Evolutionary conservation across 2,329 filamentous ascomycete genomes (phyloP).

Genomic region (Coniochaeta sp.): DNA sequence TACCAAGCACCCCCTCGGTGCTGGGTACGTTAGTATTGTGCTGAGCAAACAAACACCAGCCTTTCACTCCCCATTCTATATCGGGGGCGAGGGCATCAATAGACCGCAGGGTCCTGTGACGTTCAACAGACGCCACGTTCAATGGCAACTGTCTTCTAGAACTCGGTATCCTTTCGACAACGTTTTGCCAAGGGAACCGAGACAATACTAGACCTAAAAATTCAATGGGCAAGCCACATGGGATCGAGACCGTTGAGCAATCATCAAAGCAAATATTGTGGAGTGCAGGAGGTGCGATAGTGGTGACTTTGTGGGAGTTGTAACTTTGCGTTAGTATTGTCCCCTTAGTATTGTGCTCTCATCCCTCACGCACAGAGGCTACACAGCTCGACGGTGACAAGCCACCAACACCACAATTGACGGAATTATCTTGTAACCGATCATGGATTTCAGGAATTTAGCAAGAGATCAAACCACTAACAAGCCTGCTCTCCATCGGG

Average conservation of each 20-base stretch:
- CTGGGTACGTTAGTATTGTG: conserved; percentile 6
- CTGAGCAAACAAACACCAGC: neutral
- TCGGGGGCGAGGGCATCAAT: neutral
- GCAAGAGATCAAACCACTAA: neutral
- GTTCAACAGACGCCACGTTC: neutral
- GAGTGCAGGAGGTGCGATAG: no score
- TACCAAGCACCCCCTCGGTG: no score
- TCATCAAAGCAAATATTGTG: neutral
- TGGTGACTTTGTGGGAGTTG: conserved; percentile 1
- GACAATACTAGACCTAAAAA: neutral
- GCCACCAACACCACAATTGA: neutral
- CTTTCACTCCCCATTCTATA: neutral
- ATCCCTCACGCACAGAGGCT: neutral
- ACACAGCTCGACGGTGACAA: neutral
- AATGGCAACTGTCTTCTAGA: neutral
- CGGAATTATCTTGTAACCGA: neutral
- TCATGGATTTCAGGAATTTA: neutral
- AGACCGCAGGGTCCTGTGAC: neutral
- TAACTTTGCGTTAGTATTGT: conserved; percentile 9
- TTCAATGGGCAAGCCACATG: neutral
- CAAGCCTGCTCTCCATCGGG: neutral
- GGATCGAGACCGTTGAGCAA: no score
- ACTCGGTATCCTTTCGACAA: neutral
- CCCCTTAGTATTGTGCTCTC: conserved; percentile 11
- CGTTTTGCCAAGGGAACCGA: neutral